Percentiles rank a stretch among this genome's conserved stretches.
Conservation (phyloP, 2,329 filamentous ascomycete genomes). For the Zasmidium cellare region DNA sequence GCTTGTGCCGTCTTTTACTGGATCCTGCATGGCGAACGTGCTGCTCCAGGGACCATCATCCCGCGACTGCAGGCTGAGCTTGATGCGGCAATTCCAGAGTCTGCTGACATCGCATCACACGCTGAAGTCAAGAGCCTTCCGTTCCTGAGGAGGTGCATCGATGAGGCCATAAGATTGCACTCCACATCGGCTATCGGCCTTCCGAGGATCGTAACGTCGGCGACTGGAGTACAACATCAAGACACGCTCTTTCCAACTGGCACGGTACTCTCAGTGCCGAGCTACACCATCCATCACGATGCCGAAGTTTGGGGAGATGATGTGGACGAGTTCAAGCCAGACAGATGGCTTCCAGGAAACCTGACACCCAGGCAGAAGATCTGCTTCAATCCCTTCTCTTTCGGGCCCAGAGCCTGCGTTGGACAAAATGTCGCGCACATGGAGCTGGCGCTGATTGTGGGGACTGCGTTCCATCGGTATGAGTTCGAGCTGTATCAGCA, state of each 20-base stretch:
- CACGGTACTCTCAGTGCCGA: slow-evolving; percentile 38
- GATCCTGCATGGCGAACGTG: slow-evolving; percentile 25
- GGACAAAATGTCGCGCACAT: slow-evolving; percentile 40
- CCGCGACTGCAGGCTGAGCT: slow-evolving; percentile 31
- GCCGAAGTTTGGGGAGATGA: slow-evolving; percentile 36
- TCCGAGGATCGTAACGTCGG: slow-evolving; percentile 27
- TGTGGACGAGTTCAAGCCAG: slow-evolving; percentile 35
- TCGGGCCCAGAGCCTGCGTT: slow-evolving; percentile 39
- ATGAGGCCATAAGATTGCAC: slow-evolving; percentile 35
- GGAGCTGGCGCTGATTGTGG: slow-evolving; percentile 37
- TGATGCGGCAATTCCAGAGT: slow-evolving; percentile 25
- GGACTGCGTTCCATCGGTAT: slow-evolving; percentile 27
- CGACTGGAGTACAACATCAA: slow-evolving; percentile 27
- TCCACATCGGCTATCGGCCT: slow-evolving; percentile 31
- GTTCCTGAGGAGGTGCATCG: slow-evolving; percentile 33
- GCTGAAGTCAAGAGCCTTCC: slow-evolving; percentile 30
- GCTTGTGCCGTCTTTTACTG: slow-evolving; percentile 28
- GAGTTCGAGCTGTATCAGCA: slow-evolving; percentile 29
- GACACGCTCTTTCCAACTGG: slow-evolving; percentile 26
- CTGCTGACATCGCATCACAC: slow-evolving; percentile 18
- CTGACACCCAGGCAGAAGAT: slow-evolving; percentile 32
- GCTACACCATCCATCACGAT: slow-evolving; percentile 38
- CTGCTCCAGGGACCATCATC: slow-evolving; percentile 28
- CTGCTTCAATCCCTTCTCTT: slow-evolving; percentile 39
- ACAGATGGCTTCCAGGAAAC: slow-evolving; percentile 38